A percentile compares a stretch with the other conserved stretches of the same genome.
Conservation (phyloP, 495 filamentous ascomycete species). For the Xylaria telfairii region DNA sequence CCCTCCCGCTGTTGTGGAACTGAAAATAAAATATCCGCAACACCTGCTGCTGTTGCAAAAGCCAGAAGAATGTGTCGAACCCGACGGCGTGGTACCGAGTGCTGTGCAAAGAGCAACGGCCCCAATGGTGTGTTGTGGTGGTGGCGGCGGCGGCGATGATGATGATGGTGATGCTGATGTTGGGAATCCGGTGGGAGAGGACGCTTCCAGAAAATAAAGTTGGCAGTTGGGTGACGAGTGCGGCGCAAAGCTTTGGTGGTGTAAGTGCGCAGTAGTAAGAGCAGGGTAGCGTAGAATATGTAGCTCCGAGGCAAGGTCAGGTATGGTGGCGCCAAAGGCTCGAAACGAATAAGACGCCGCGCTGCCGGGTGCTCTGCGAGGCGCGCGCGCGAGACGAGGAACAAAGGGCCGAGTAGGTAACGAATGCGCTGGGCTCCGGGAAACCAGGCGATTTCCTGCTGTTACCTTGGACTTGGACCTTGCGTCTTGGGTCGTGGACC, state of each 20-base stretch:
- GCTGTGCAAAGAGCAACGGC: neutral
- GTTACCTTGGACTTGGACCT: constrained; percentile 12
- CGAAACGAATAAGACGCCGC: constrained; percentile 2
- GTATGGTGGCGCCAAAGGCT: constrained; percentile 10
- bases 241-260: neutral
- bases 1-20: neutral
- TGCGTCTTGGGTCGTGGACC: neutral
- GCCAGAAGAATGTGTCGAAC: neutral
- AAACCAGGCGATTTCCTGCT: constrained; percentile 20
- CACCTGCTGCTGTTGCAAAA: constrained; percentile 12
- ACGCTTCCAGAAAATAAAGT: constrained; percentile 2
- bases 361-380: constrained; percentile 11
- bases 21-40: constrained; percentile 6
- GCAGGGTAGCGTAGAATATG: constrained; percentile 26
- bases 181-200: neutral
- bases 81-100: constrained; percentile 1
- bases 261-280: constrained; percentile 26
- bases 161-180: neutral
- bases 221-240: constrained; percentile 1
- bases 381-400: constrained; percentile 16
- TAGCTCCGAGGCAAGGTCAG: constrained; percentile 30
- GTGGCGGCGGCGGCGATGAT: neutral
- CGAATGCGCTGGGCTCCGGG: neutral
- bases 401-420: constrained; percentile 26
- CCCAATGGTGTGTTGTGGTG: neutral